Evolutionary conservation across 202 grass and related monocot species (phyloP).

Genomic region (Schoenoplectus tabernaemontani): DNA sequence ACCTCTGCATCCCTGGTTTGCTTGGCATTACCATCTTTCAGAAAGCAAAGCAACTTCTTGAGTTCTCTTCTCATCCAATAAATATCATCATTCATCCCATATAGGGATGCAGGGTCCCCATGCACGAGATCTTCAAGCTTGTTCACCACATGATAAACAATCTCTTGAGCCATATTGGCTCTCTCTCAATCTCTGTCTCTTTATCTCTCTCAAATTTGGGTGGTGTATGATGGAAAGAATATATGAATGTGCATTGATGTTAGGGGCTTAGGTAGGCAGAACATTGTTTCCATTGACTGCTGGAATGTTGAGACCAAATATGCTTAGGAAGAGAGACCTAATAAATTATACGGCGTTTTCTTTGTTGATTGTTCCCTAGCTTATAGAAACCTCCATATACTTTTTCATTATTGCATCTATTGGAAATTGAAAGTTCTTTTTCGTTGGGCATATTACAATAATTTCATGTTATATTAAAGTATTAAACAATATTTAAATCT

Average conservation of each 20-base stretch:
- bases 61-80: conserved; percentile 26
- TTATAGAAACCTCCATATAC: not conserved
- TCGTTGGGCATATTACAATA: not conserved
- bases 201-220: not conserved
- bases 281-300: not conserved
- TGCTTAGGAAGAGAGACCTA: not conserved
- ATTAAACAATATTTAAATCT: not conserved
- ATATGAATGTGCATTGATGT: not conserved
- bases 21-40: conserved; percentile 18
- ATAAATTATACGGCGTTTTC: not conserved
- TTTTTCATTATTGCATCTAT: not conserved
- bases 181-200: not conserved
- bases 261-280: not conserved
- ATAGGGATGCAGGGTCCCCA: not conserved
- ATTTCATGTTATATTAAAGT: not conserved
- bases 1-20: not conserved
- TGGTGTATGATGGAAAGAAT: not conserved
- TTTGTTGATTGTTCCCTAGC: not conserved
- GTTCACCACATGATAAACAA: conserved; percentile 14
- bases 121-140: conserved; percentile 12
- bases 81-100: conserved; percentile 25
- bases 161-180: conserved; percentile 14
- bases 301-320: not conserved
- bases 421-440: not conserved
- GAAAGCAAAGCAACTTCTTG: conserved; percentile 21